Conservation (phyloP, 108 stramenopile genomes). For the Cyclotella cryptica region DNA sequence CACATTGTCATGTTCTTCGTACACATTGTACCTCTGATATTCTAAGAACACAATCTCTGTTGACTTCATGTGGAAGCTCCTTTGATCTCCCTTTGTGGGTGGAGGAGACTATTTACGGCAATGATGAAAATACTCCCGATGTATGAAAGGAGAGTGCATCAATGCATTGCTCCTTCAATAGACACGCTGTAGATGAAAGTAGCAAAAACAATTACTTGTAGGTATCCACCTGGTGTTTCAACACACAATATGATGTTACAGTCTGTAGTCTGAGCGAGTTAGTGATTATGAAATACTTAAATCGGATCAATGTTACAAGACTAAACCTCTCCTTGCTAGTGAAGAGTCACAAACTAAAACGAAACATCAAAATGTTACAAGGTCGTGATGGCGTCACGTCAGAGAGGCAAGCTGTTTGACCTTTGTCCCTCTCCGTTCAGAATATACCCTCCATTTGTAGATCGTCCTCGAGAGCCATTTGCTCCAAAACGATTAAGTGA, state of each 20-base stretch:
- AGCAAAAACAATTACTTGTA: no score
- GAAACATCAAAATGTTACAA: no score
- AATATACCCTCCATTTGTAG: not conserved
- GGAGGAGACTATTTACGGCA: slow-evolving; percentile 62
- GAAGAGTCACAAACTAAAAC: no score
- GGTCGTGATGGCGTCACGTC: not conserved
- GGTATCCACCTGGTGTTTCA: no score
- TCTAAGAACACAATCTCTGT: not conserved
- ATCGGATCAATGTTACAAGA: not conserved
- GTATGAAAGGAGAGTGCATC: not conserved
- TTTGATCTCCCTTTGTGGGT: slow-evolving; percentile 88
- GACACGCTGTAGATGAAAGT: no score
- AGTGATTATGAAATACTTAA: not conserved
- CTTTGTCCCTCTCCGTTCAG: not conserved
- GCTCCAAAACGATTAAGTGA: not conserved
- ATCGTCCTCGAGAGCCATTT: not conserved
- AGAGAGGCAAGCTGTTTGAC: not conserved
- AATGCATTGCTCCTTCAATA: not conserved
- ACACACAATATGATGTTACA: not conserved
- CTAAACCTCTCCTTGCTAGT: no score
- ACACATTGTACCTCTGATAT: not conserved
- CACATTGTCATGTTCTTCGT: not conserved
- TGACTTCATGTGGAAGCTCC: slow-evolving; percentile 35
- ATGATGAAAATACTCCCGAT: not conserved
- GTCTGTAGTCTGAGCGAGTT: not conserved